These are phyloP conservation scores for Pouteria campechiana DNA, from an alignment of 179 eudicot species.

Conservation along the genomic window DNA sequence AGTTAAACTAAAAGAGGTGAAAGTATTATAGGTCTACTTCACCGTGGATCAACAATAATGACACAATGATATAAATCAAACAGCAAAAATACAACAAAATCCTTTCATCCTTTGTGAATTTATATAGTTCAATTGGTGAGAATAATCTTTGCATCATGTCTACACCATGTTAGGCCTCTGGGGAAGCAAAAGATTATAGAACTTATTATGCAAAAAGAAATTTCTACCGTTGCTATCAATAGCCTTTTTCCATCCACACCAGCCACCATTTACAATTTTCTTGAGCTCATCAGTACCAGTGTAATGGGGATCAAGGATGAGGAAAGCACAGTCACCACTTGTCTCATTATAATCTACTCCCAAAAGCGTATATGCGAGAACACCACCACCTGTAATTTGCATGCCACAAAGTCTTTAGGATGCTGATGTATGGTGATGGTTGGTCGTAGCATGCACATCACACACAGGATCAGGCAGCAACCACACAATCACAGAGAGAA, in stretches of 20 bases:
- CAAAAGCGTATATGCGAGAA: slow-evolving; percentile 90
- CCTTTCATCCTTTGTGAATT: too few species aligned
- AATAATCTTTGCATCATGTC: too few species aligned
- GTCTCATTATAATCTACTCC: slow-evolving; percentile 91
- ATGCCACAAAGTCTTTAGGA: background rate
- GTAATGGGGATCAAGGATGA: slow-evolving; percentile 92
- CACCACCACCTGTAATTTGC: slow-evolving; percentile 82
- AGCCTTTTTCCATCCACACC: slow-evolving; percentile 97
- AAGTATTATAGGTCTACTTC: too few species aligned
- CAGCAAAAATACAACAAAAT: too few species aligned
- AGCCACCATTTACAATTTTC: slow-evolving; percentile 89
- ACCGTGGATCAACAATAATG: too few species aligned
- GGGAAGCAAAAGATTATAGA: slow-evolving; percentile 86
- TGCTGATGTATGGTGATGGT: too few species aligned
- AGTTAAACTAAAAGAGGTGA: too few species aligned
- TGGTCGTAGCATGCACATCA: too few species aligned
- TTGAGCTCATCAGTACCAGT: slow-evolving; percentile 77
- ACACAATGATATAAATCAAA: too few species aligned
- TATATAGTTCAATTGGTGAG: too few species aligned
- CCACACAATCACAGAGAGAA: too few species aligned
- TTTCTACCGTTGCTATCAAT: slow-evolving; percentile 87
- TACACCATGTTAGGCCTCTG: slow-evolving; percentile 90
- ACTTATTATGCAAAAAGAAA: slow-evolving; percentile 80
- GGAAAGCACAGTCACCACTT: slow-evolving; percentile 93
- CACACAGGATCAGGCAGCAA: too few species aligned